Percentiles rank a stretch among this genome's conserved stretches.
Evolutionary conservation across 1,284 basidiomycete species (phyloP).

Genomic region (Cystobasidium sp.): DNA sequence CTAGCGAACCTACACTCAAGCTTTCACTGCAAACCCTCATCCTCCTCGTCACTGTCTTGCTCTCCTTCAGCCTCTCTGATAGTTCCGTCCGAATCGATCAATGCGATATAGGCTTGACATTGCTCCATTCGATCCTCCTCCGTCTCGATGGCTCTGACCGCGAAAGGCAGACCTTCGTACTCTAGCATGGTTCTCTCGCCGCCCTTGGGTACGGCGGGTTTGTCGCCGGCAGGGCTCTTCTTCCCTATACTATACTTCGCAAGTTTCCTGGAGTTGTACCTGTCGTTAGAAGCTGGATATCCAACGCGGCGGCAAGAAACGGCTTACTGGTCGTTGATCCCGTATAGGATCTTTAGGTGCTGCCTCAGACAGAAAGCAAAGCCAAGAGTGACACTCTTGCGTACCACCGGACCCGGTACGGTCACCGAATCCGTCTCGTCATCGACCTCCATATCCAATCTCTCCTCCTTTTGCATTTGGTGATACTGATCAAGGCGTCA

Average conservation of each 20-base stretch:
- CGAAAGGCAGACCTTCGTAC: conserved; percentile 74
- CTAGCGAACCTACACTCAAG: neutral
- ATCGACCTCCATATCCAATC: conserved; percentile 7
- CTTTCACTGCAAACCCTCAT: neutral
- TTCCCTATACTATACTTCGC: conserved; percentile 80
- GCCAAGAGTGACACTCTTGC: conserved; percentile 70
- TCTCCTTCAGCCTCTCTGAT: conserved; percentile 30
- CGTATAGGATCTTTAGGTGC: conserved; percentile 77
- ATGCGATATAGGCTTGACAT: conserved; percentile 15
- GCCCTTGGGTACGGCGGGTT: conserved; percentile 60
- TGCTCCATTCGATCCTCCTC: conserved; percentile 55
- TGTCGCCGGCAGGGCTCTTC: conserved; percentile 82
- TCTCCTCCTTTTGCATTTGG: conserved; percentile 38
- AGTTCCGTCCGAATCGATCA: conserved; percentile 42
- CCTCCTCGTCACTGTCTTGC: conserved; percentile 26
- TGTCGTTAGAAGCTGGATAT: neutral
- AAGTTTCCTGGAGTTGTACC: conserved; percentile 70
- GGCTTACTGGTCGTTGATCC: conserved; percentile 80
- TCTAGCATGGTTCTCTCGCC: conserved; percentile 64
- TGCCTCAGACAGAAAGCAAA: conserved; percentile 82
- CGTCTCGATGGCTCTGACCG: conserved; percentile 65
- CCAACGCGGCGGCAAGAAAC: conserved; percentile 5
- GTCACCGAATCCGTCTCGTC: conserved; percentile 8
- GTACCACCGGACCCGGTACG: conserved; percentile 50
- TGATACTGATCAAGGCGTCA: conserved; percentile 30